These are phyloP conservation scores for grape (Vitis vinifera) DNA, from an alignment of 164 flowering plant species.

Conservation along the genomic window DNA sequence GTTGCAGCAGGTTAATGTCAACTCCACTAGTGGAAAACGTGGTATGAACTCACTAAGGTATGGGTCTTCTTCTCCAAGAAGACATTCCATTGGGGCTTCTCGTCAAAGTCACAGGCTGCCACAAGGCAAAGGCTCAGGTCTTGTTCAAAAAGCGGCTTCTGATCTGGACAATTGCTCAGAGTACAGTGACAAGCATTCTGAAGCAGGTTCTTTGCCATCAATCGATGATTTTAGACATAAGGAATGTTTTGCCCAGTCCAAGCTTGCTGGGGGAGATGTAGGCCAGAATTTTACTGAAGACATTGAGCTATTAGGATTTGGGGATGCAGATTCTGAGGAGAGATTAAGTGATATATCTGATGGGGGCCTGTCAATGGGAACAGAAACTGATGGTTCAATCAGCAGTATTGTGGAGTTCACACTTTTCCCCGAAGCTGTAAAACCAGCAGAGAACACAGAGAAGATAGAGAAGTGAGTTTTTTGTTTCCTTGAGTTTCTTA, in stretches of 20 bases:
- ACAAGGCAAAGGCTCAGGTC: slow-evolving; percentile 24
- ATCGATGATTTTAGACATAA: slow-evolving; percentile 44
- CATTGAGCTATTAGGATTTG: slow-evolving; percentile 59
- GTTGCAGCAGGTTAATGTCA: slow-evolving; percentile 33
- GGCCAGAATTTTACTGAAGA: slow-evolving; percentile 42
- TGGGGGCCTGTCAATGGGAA: slow-evolving; percentile 73
- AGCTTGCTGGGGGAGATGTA: slow-evolving; percentile 27
- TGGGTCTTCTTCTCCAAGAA: slow-evolving; percentile 55
- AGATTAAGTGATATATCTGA: slow-evolving; percentile 83
- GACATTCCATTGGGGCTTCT: slow-evolving; percentile 42
- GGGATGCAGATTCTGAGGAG: slow-evolving; percentile 62
- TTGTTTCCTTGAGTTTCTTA: neutral
- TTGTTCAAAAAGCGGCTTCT: slow-evolving; percentile 36
- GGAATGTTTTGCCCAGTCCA: slow-evolving; percentile 26
- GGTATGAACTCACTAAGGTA: slow-evolving; percentile 25
- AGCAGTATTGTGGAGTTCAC: slow-evolving; percentile 63
- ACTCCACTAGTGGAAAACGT: slow-evolving; percentile 32
- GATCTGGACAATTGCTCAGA: slow-evolving; percentile 57
- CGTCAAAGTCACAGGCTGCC: slow-evolving; percentile 25
- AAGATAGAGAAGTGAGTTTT: slow-evolving; percentile 42
- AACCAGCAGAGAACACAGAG: slow-evolving; percentile 31
- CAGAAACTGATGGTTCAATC: slow-evolving; percentile 75
- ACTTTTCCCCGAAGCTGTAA: slow-evolving; percentile 58
- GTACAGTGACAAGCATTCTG: slow-evolving; percentile 57
- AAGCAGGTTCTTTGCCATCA: slow-evolving; percentile 54